These are phyloP conservation scores for Colletotrichum melonis DNA, from an alignment of 2,329 filamentous ascomycete species.

Conservation along the genomic window DNA sequence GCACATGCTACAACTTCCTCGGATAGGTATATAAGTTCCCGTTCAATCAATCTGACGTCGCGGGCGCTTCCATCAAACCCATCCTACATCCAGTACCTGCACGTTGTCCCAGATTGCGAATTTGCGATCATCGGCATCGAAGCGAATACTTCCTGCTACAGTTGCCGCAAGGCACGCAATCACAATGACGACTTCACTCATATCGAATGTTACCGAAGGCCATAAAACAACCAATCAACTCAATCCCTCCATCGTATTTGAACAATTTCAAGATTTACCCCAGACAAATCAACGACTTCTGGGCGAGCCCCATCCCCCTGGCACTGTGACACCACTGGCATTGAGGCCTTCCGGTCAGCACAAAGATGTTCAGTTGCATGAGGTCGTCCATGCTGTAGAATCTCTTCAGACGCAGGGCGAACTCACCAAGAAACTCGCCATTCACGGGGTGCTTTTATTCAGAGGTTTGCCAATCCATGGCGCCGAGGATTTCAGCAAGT, in stretches of 20 bases:
- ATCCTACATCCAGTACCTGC: background rate
- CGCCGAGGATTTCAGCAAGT: conserved; percentile 58
- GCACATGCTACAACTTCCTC: background rate
- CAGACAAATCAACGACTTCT: background rate
- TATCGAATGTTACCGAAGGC: background rate
- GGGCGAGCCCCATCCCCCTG: background rate
- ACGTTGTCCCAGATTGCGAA: background rate
- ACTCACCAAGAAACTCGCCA: conserved; percentile 53
- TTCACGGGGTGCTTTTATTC: conserved; percentile 59
- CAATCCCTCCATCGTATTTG: background rate
- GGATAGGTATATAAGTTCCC: background rate
- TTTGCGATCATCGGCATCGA: background rate
- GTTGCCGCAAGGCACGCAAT: background rate
- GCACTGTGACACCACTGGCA: background rate
- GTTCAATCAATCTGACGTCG: no score
- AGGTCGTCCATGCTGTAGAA: background rate
- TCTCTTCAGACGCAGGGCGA: background rate
- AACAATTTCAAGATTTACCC: background rate
- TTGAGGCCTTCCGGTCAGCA: background rate
- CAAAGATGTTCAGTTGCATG: background rate
- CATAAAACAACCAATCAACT: background rate
- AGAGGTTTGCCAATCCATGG: conserved; percentile 56
- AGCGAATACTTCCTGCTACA: background rate
- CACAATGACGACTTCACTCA: background rate
- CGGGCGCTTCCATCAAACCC: background rate